phyloP scores from a whole-genome alignment of 2,329 filamentous ascomycete genomes.

The Hirsutella thompsonii region DNA sequence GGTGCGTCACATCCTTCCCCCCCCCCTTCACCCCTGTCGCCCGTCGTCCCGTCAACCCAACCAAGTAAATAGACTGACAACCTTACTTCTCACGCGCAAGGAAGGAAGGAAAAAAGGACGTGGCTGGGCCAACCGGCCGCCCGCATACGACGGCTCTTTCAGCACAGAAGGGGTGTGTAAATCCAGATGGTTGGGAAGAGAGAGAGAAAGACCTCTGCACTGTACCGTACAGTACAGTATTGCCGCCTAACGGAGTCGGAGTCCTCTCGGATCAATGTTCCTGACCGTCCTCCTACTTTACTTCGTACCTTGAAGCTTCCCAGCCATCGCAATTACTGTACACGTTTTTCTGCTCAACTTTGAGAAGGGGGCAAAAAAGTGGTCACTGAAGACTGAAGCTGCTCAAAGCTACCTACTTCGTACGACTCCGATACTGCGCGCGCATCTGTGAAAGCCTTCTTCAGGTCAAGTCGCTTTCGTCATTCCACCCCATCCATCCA shows the following conservation, averaged over 20 bases:
- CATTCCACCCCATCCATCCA: not conserved
- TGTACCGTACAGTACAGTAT: too few species aligned
- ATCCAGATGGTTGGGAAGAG: slow-evolving; percentile 1
- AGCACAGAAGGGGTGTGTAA: too few species aligned
- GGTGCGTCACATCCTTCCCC: slow-evolving; percentile 4
- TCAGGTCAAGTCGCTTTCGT: not conserved
- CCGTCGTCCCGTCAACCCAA: slow-evolving; percentile 13
- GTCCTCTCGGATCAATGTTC: not conserved
- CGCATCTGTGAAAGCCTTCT: too few species aligned
- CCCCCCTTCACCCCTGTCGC: too few species aligned
- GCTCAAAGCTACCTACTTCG: too few species aligned
- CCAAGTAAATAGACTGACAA: slow-evolving; percentile 13
- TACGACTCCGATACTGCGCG: too few species aligned
- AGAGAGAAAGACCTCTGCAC: too few species aligned
- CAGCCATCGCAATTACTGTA: slow-evolving; percentile 2
- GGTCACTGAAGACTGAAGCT: not conserved
- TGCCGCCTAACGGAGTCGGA: not conserved
- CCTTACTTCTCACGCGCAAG: too few species aligned
- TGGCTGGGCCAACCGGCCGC: slow-evolving; percentile 17
- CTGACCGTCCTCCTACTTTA: not conserved
- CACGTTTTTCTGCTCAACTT: too few species aligned
- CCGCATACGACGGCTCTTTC: slow-evolving; percentile 1
- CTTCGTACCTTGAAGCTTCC: not conserved
- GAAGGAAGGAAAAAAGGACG: slow-evolving; percentile 16
- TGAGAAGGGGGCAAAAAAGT: too few species aligned